Base-by-base conservation (phyloP, 2,329 filamentous ascomycete genomes). In the Aspergillus fijiensis region DNA sequence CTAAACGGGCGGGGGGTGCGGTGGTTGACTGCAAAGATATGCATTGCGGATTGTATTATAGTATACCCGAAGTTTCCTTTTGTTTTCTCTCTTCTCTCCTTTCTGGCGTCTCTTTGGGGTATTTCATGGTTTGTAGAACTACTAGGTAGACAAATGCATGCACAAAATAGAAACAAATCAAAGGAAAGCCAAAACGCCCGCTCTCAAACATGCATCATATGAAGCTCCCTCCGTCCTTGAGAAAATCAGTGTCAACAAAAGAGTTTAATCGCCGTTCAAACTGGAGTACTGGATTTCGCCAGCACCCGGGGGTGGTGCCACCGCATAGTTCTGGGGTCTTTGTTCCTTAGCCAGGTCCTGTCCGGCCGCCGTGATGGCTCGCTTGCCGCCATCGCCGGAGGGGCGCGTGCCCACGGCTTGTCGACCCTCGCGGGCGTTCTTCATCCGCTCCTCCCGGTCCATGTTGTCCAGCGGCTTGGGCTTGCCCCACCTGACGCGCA, bases 381-480 rank as follows among this genome's bases (percentile, higher is more conserved):
- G 71, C 56, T 59, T 74, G 53, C 66, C 68, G 57, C 65, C 71
- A 11, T 71, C 72, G 49, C 72, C 75, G 60, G 77, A 77, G 27
- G 27, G 7, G 70, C 75, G 81, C 63, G 76, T 78, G 58, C 73
- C 82, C 63, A 83, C 85, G 1, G 84, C 83, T 16, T 83, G 82
- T 51, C 90, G 80, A 2, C 90, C 94, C 69, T 96, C 92, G 39
- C 88, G 85, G 23, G 93, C 87, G 81, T 96, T 92, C 70, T 89
- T 85, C 66, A 89, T 83, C 49, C 94, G 85, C 74, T 96, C 86
- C 57, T 97, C 92, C 63, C 89, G 89, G 64, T 96, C 91, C 87
- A 98, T 90, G 25, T 87, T 96, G 59, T 96, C 95, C 58, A 99
- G 83, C 1, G 94, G 89, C 79, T 92, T 95, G 16, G 96, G 94